phyloP scores from a whole-genome alignment of 164 flowering plant species.

The Pachysandra terminalis region DNA sequence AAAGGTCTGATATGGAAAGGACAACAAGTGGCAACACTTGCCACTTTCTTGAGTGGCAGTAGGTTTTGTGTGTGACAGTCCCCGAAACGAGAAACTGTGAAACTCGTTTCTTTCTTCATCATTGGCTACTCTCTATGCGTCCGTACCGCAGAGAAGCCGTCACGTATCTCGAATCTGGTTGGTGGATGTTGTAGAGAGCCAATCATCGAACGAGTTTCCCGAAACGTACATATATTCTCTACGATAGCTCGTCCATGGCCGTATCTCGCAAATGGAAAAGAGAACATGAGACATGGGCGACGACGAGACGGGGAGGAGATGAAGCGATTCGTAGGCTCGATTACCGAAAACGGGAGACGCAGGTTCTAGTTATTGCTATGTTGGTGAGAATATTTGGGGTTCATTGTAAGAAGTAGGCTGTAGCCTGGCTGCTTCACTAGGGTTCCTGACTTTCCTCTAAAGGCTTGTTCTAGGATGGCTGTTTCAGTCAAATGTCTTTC shows the following conservation, averaged over 20 bases:
- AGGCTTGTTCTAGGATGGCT: not conserved
- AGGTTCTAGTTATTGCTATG: not conserved
- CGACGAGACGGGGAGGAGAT: no score
- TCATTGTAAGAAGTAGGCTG: not conserved
- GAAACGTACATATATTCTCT: not conserved
- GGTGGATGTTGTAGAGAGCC: not conserved
- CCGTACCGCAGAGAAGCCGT: not conserved
- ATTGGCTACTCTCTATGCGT: no score
- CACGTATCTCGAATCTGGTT: not conserved
- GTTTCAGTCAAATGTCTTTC: not conserved
- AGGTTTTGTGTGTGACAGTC: slow-evolving; percentile 6
- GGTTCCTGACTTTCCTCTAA: not conserved
- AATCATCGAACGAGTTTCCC: not conserved
- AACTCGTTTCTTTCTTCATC: no score
- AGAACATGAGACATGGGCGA: no score
- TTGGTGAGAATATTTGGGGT: not conserved
- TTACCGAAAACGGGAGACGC: not conserved
- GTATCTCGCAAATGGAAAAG: not conserved
- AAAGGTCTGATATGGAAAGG: slow-evolving; percentile 11
- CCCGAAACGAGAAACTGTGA: not conserved
- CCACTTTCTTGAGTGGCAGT: slow-evolving; percentile 11
- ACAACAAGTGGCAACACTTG: slow-evolving; percentile 10
- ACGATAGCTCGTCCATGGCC: not conserved
- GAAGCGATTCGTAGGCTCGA: not conserved
- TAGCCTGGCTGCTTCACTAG: not conserved